Conservation (phyloP, 108 stramenopile species). For the Ochromonas danica region DNA sequence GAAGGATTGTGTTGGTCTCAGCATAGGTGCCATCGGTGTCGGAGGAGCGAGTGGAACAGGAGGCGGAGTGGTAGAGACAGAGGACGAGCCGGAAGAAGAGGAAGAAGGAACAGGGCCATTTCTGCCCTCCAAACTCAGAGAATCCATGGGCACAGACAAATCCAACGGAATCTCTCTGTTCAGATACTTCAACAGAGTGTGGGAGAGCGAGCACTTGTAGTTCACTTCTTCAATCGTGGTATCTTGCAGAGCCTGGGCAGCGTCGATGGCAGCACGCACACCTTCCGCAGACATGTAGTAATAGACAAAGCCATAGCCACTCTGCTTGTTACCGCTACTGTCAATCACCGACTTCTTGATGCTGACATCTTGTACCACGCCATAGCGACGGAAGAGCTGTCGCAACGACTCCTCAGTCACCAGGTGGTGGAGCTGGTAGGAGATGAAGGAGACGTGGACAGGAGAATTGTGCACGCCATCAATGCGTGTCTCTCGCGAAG, state of each 20-base stretch:
- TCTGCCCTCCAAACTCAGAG: background rate
- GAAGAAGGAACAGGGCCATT: background rate
- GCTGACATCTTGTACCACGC: background rate
- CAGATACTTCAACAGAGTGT: background rate
- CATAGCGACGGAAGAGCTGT: background rate
- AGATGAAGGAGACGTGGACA: slow-evolving; percentile 1
- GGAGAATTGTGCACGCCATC: background rate
- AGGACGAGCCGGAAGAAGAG: background rate
- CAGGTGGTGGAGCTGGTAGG: background rate
- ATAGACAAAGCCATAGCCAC: slow-evolving; percentile 29
- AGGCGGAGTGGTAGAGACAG: background rate
- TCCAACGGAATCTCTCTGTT: background rate
- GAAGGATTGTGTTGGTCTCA: too few relatives aligned
- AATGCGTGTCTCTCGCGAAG: background rate
- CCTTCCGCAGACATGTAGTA: background rate
- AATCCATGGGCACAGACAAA: background rate
- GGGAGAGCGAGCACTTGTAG: background rate
- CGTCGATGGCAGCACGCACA: background rate
- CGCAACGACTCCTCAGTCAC: background rate
- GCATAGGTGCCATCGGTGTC: too few relatives aligned
- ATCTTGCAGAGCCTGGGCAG: background rate
- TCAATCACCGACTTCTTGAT: background rate
- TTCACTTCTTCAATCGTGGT: background rate
- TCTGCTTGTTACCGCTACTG: background rate
- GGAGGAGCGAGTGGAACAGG: too few relatives aligned